Conservation (phyloP, 2,329 filamentous ascomycete genomes). For the Teratosphaeria gauchensis region DNA sequence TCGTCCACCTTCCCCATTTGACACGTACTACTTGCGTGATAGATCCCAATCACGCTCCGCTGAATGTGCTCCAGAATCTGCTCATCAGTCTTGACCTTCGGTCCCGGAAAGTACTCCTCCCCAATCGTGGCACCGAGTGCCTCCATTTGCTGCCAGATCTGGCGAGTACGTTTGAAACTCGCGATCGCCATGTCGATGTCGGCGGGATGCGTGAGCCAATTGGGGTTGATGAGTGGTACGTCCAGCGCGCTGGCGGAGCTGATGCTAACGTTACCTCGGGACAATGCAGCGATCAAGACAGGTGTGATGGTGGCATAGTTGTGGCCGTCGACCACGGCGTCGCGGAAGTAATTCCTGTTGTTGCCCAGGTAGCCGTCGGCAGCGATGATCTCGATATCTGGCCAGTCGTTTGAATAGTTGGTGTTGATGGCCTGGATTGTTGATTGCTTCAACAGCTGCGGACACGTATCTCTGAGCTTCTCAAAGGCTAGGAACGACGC, state of each 20-base stretch:
- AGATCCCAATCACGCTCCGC: slow-evolving; percentile 42
- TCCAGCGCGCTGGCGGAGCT: slow-evolving; percentile 53
- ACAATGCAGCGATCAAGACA: slow-evolving; percentile 51
- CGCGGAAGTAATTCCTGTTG: background rate
- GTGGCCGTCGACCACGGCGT: slow-evolving; percentile 23
- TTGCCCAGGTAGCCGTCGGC: slow-evolving; percentile 35
- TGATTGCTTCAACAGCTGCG: slow-evolving; percentile 30
- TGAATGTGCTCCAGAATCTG: slow-evolving; percentile 40
- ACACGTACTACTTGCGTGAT: slow-evolving; percentile 48
- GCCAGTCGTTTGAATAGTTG: slow-evolving; percentile 43
- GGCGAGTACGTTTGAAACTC: slow-evolving; percentile 43
- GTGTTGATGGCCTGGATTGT: slow-evolving; percentile 28
- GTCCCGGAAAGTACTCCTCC: background rate
- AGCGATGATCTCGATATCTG: slow-evolving; percentile 42
- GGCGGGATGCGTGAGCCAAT: slow-evolving; percentile 23
- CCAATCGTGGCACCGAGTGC: slow-evolving; percentile 20
- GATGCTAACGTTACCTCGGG: slow-evolving; percentile 54
- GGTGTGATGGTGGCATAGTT: slow-evolving; percentile 38
- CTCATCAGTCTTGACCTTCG: slow-evolving; percentile 25
- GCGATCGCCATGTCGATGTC: slow-evolving; percentile 47
- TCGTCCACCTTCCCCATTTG: slow-evolving; percentile 48
- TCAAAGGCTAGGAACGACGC: slow-evolving; percentile 42
- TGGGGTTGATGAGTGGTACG: slow-evolving; percentile 52
- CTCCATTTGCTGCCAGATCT: slow-evolving; percentile 23
- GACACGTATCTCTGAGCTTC: slow-evolving; percentile 10